Evolutionary conservation across 805 yeast genomes (phyloP).

Genomic region (Jamesozyma piceae): DNA sequence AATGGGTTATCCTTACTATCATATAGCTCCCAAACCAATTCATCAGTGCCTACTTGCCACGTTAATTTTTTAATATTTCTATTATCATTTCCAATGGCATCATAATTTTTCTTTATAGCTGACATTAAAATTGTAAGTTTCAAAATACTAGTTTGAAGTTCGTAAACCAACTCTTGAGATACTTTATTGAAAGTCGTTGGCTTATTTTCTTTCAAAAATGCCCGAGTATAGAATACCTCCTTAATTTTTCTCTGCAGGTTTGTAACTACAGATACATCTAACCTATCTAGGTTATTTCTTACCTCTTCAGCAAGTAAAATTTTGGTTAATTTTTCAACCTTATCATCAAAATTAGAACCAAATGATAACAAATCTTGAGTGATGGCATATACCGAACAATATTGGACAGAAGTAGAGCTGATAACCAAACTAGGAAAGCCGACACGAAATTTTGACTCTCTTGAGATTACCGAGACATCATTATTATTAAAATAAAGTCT

Average conservation of each 20-base stretch:
- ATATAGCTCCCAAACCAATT: constrained; percentile 49
- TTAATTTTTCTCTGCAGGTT: constrained; percentile 38
- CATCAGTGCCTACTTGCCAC: constrained; percentile 43
- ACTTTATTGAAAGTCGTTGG: constrained; percentile 29
- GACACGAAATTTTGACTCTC: constrained; percentile 25
- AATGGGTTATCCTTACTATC: constrained; percentile 41
- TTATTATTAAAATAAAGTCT: constrained; percentile 36
- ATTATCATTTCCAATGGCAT: constrained; percentile 20
- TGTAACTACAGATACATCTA: constrained; percentile 39
- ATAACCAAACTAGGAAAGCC: constrained; percentile 42
- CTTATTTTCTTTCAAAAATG: constrained; percentile 33
- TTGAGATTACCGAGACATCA: constrained; percentile 15
- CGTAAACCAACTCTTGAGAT: constrained; percentile 30
- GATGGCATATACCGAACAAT: constrained; percentile 43
- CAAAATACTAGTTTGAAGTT: constrained; percentile 30
- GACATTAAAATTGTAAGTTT: constrained; percentile 37
- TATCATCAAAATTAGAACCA: constrained; percentile 32
- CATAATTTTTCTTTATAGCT: constrained; percentile 32
- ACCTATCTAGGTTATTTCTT: constrained; percentile 24
- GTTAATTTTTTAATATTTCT: constrained; percentile 30
- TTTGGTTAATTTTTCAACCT: constrained; percentile 40
- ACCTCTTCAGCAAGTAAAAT: constrained; percentile 49
- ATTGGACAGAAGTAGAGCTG: constrained; percentile 49
- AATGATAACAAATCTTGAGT: constrained; percentile 36
- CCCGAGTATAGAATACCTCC: constrained; percentile 35